phyloP scores from a whole-genome alignment of 225 moss, liverwort and hornwort genomes.

The Polytrichum commune region DNA sequence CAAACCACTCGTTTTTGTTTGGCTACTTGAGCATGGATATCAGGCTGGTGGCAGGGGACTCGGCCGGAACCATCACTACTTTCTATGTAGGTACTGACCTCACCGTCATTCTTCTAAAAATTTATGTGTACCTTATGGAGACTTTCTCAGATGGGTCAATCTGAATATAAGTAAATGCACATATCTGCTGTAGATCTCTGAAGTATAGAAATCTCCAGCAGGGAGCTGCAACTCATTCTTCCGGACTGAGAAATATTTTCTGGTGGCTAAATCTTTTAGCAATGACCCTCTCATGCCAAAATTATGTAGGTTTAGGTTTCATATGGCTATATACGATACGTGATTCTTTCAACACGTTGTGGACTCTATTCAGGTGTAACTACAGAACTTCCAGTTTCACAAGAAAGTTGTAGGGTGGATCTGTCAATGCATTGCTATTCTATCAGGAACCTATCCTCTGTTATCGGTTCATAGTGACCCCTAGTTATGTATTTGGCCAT shows the following conservation, averaged over 20 bases:
- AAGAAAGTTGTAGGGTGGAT: neutral
- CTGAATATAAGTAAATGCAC: too few species aligned
- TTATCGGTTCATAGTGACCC: neutral
- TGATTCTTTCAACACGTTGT: neutral
- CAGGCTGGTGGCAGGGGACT: slow-evolving; percentile 20
- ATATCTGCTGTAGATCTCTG: too few species aligned
- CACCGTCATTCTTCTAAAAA: neutral
- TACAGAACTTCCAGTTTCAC: neutral
- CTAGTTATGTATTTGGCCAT: too few species aligned
- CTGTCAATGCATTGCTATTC: too few species aligned
- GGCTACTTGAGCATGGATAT: slow-evolving; percentile 15
- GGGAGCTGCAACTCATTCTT: too few species aligned
- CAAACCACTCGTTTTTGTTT: slow-evolving; percentile 10
- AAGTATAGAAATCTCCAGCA: too few species aligned
- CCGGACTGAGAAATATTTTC: too few species aligned
- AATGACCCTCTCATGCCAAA: too few species aligned
- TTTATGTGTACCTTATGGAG: too few species aligned
- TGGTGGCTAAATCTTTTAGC: too few species aligned
- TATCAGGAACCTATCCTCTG: neutral
- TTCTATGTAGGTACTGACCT: slow-evolving; percentile 18
- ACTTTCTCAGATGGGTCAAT: too few species aligned
- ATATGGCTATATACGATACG: neutral
- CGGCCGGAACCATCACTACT: slow-evolving; percentile 15
- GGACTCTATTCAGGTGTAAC: neutral
- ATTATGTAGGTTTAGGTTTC: neutral